Base-by-base conservation (phyloP, 306 rosid species). In the Citrullus mucosospermus region DNA sequence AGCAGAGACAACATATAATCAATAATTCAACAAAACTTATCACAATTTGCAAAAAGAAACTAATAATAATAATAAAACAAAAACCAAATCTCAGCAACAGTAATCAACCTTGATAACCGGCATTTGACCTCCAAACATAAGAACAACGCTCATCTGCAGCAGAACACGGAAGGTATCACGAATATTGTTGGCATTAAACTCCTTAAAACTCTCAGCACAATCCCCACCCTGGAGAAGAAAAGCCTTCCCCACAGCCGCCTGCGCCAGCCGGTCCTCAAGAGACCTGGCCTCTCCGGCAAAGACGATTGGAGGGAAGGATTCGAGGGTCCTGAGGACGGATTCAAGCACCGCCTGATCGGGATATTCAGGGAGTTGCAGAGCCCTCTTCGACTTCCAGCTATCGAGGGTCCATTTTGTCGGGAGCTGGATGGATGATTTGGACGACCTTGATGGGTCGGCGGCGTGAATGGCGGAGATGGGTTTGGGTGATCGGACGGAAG, bases 151-250 rank as follows among this genome's bases (percentile, higher is more conserved):
- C 87, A 85, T 85, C 80, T 85, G 87, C 5, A 85, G 85, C 51
- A 85, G 70, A 79, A 85, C 72, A 41, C 87, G 80, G 50, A 85
- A 85, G 8, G 87, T 85, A 53, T 85, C 87, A 80, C 87, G 82
- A 54, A 85, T 85, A 46, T 81, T 85, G 44, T 85, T 85, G 81
- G 83, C 87, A 43, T 85, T 79, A 77, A 85, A 85, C 65, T 85
- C 87, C 76, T 85, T 81, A 82, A 85, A 85, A 74, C 87, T 85
- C 85, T 85, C 87, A 20, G 87, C 85, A 34, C 87, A 85, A 62
- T 85, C 88, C 18, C 88, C 88, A 30, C 86, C 88, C 66, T 83
- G 88, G 30, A 85, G 86, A 56, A 85, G 77, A 77, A 85, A 85
- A 1, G 86, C 88, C 72, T 75, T 44, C 7, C 88, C 86, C 63